Base-by-base conservation (phyloP, 306 rosid genomes). In the Canavalia ensiformis region DNA sequence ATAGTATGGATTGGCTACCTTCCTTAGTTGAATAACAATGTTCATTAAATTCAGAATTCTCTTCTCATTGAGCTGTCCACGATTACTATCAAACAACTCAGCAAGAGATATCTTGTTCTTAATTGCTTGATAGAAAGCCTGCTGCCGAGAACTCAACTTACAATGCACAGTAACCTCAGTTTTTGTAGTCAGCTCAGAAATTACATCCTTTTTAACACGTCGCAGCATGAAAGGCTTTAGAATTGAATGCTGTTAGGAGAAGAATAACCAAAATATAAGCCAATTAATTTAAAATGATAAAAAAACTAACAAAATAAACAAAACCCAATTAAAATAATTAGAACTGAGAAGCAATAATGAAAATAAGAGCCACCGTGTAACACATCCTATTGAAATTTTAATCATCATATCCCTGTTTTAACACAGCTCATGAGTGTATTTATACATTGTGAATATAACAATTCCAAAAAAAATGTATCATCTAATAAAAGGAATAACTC, bases 51-150 rank as follows among this genome's bases (percentile, higher is more conserved):
- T 95, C 81, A 90, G 83, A 81, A 93, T 84, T 86, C 87, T 95
- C 90, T 92, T 95, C 79, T 91, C 99, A 56, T 91, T 95, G 68
- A 95, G 89, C 85, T 93, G 98, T 72, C 97, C 97, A 56, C 92
- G 97, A 74, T 87, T 93, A 88, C 91, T 82, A 74, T 95, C 99
- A 88, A 95, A 93, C 90, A 95, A 77, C 86, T 92, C 98, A 0
- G 99, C 82, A 77, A 95, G 99, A 60, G 99, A 95, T 87, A 95
- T 95, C 88, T 95, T 95, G 89, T 95, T 93, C 92, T 95, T 95
- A 80, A 95, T 92, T 77, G 99, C 99, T 84, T 88, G 94, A 92
- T 95, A 95, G 75, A 95, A 95, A 77, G 97, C 98, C 86, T 95
- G 99, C 80, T 95, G 99, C 81, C 96, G 90, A 82, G 99, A 92